Percentiles rank a stretch among this genome's conserved stretches.
phyloP scores from a whole-genome alignment of 306 rosid genomes.

The Quercus suber region DNA sequence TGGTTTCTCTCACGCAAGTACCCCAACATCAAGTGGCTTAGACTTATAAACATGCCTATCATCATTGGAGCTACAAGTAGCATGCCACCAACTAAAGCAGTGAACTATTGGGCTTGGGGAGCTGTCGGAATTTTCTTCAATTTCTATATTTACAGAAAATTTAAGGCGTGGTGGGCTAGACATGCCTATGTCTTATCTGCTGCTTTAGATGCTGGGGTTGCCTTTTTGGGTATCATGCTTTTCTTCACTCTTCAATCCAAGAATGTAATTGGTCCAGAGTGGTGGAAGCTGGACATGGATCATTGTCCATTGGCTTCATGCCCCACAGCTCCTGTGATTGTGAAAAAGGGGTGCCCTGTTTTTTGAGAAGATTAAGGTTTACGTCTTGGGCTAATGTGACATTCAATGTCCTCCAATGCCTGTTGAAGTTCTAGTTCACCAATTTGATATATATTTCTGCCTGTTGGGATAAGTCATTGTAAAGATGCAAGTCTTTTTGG shows the following conservation, averaged over 20 bases:
- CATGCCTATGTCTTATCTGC: conserved; percentile 69
- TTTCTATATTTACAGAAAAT: conserved; percentile 36
- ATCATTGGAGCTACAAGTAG: conserved; percentile 24
- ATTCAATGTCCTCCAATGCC: background rate
- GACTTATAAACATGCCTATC: conserved; percentile 56
- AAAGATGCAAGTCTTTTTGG: background rate
- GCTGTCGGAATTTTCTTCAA: conserved; percentile 68
- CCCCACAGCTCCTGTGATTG: conserved; percentile 66
- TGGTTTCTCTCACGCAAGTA: conserved; percentile 44
- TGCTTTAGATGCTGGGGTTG: conserved; percentile 67
- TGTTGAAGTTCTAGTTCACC: background rate
- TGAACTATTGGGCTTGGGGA: conserved; percentile 50
- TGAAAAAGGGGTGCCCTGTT: conserved; percentile 48
- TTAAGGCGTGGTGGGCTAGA: conserved; percentile 69
- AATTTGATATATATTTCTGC: background rate
- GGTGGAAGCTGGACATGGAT: conserved; percentile 59
- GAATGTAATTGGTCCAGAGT: conserved; percentile 32
- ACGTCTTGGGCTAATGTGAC: too few species aligned
- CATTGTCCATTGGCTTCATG: conserved; percentile 60
- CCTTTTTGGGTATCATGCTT: conserved; percentile 48
- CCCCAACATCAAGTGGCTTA: conserved; percentile 48
- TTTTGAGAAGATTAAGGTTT: background rate
- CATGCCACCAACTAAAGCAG: conserved; percentile 45
- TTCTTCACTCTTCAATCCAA: conserved; percentile 52
- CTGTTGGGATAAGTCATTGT: background rate